Conservation (phyloP, 2,329 filamentous ascomycete genomes). For the Ascochyta clinopodiicola region DNA sequence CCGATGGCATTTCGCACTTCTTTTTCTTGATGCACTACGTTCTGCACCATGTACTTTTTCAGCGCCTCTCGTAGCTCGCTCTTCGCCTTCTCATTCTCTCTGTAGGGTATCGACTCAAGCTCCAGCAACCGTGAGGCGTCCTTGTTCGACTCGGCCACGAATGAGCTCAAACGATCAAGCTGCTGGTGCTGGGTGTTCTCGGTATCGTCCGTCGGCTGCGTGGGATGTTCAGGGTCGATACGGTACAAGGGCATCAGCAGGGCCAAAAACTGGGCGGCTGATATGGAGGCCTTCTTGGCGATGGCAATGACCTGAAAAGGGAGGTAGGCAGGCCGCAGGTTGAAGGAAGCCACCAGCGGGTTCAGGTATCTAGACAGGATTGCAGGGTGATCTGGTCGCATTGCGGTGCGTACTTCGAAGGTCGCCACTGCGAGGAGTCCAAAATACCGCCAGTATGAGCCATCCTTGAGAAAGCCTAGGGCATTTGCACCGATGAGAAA, state of each 20-base stretch:
- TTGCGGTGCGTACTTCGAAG: conserved; percentile 65
- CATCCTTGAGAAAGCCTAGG: conserved; percentile 44
- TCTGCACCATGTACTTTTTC: conserved; percentile 87
- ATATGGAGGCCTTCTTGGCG: conserved; percentile 76
- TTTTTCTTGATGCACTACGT: conserved; percentile 73
- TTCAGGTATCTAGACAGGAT: conserved; percentile 57
- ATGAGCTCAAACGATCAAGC: conserved; percentile 69
- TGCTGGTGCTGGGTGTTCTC: conserved; percentile 60
- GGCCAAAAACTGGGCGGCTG: conserved; percentile 56
- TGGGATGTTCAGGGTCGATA: conserved; percentile 32
- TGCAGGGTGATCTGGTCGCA: conserved; percentile 56
- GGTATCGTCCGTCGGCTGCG: conserved; percentile 32
- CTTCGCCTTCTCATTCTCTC: conserved; percentile 69
- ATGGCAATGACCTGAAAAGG: conserved; percentile 85
- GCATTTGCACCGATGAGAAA: conserved; percentile 43
- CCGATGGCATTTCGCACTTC: conserved; percentile 83
- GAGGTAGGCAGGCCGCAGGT: conserved; percentile 67
- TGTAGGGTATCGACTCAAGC: conserved; percentile 82
- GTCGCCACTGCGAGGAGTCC: conserved; percentile 61
- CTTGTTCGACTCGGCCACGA: conserved; percentile 66
- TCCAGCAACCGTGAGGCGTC: conserved; percentile 75
- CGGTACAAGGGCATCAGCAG: conserved; percentile 46
- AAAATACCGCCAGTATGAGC: conserved; percentile 55
- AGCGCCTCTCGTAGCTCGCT: conserved; percentile 71
- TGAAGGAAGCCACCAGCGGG: conserved; percentile 53